A percentile compares a stretch with the other conserved stretches of the same genome.
These are phyloP conservation scores for Fusarium agapanthi DNA, from an alignment of 2,329 filamentous ascomycete genomes.

Conservation along the genomic window DNA sequence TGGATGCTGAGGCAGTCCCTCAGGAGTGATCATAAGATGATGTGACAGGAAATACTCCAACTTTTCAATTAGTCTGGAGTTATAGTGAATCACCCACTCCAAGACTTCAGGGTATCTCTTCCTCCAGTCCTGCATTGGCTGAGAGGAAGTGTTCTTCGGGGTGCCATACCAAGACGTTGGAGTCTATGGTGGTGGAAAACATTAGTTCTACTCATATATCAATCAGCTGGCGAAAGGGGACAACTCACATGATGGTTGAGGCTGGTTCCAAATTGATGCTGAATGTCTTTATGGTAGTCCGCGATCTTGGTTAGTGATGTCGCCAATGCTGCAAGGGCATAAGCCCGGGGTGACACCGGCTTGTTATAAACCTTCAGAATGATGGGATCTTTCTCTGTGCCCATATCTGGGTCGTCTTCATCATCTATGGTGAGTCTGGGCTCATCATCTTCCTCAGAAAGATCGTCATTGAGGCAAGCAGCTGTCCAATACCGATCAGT, in stretches of 20 bases:
- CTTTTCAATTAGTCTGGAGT: not conserved
- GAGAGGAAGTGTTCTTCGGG: not conserved
- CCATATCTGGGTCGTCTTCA: not conserved
- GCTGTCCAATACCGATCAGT: slow-evolving; percentile 8
- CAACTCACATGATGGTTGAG: not conserved
- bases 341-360: not conserved
- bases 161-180: not conserved
- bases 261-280: not conserved
- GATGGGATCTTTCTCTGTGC: not conserved
- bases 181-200: not conserved
- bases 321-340: slow-evolving; percentile 1
- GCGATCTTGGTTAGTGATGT: not conserved
- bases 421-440: not conserved
- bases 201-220: too few species aligned
- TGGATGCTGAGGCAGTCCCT: not conserved
- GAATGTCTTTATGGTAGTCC: not conserved
- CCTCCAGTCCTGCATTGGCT: not conserved
- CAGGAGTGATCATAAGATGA: not conserved
- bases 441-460: not conserved
- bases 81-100: not conserved
- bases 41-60: not conserved
- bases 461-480: slow-evolving; percentile 11
- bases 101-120: not conserved
- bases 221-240: too few species aligned
- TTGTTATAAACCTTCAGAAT: not conserved